Evolutionary conservation across 257 asterid species (phyloP), one percentile per base, ranked within the genome.

Genomic region (Capsicum pubescens): DNA sequence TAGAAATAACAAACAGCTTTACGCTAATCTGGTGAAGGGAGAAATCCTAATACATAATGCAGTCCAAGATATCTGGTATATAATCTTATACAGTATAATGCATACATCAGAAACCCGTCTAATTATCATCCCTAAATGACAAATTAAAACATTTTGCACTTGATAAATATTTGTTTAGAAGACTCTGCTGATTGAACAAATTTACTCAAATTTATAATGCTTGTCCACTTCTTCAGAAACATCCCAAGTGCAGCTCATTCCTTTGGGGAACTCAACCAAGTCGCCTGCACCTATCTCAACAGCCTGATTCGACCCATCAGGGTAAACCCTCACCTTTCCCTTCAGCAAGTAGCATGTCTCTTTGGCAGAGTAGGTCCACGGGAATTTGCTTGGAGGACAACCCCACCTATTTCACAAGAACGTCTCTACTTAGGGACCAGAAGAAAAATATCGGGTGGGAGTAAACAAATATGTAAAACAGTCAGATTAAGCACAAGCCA

Each of bases 191-290:
- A 52, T 44, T 14, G 2, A 7, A 46, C 21, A 44, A 67, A 52
- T 60, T 82, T 69, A 89, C 42, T 90, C 92, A 21, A 88, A 90
- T 81, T 84, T 85, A 83, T 88, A 90, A 79, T 88, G 91, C 85
- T 90, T 90, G 87, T 85, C 89, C 54, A 90, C 91, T 21, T 86
- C 86, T 84, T 88, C 91, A 2, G 90, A 87, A 76, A 90, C 91
- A 78, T 90, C 92, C 92, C 92, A 90, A 84, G 90, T 90, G 84
- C 91, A 87, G 85, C 86, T 90, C 92, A 90, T 88, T 56, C 92
- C 92, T 32, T 84, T 84, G 1, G 91, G 91, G 74, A 90, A 90
- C 81, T 83, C 92, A 55, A 90, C 91, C 79, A 90, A 78, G 83
- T 88, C 89, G 15, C 90, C 91, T 61, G 91, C 90, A 1, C 91